phyloP scores from a whole-genome alignment of 2,329 filamentous ascomycete genomes.

The Xylariaceae sp. region DNA sequence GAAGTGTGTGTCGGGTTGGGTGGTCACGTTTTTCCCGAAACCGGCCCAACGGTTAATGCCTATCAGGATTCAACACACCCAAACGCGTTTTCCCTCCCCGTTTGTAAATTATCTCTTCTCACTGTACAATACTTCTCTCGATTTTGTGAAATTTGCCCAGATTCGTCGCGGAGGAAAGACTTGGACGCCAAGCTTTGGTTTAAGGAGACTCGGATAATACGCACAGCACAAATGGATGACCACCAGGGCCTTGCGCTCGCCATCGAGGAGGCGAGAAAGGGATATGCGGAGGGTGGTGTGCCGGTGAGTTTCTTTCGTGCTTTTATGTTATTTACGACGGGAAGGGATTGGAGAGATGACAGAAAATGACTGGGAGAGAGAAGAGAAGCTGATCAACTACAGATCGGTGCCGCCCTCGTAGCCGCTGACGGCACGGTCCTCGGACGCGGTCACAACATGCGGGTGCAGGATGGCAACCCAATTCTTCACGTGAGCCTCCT shows the following conservation, averaged over 20 bases:
- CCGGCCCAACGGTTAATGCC: too few species aligned
- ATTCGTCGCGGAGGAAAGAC: too few species aligned
- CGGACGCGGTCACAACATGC: constrained; percentile 69
- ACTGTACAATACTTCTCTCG: background rate
- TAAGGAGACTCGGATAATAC: background rate
- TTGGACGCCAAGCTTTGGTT: too few species aligned
- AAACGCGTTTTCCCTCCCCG: too few species aligned
- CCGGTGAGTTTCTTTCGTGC: constrained; percentile 34
- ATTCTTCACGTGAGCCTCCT: constrained; percentile 54
- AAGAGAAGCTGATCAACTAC: background rate
- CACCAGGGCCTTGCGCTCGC: constrained; percentile 41
- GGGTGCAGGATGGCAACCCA: constrained; percentile 65
- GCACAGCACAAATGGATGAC: constrained; percentile 35
- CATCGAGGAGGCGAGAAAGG: constrained; percentile 41
- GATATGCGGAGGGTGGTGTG: constrained; percentile 44
- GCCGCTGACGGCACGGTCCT: constrained; percentile 63
- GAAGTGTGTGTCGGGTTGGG: too few species aligned
- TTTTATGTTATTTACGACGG: too few species aligned
- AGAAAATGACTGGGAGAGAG: too few species aligned
- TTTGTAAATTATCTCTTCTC: background rate
- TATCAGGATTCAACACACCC: too few species aligned
- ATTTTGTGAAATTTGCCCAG: background rate
- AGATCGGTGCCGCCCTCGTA: constrained; percentile 57
- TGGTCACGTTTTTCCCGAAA: too few species aligned
- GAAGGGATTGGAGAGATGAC: too few species aligned